Evolutionary conservation across 2,329 filamentous ascomycete species (phyloP), one percentile per base, ranked within the genome.

Genomic region (Botrytis byssoidea): DNA sequence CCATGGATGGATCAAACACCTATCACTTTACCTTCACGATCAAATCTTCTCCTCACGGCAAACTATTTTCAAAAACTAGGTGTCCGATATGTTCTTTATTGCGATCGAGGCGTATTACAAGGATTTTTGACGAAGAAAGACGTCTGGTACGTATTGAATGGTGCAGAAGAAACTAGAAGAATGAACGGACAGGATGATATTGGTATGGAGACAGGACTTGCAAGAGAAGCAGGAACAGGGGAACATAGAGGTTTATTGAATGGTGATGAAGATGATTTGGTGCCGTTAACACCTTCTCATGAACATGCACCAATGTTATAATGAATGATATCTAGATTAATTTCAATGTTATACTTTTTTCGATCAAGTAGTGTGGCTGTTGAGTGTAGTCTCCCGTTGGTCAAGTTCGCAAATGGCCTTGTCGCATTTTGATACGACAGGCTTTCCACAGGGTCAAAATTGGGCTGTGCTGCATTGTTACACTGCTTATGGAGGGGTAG

Each of bases 1-100:
- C 95, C 95, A 3, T 99, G 96, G 96, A 98, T 99, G 94, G 96
- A 99, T 82, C 95, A 98, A 82, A 99, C 96, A 0, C 96, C 96
- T 0, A 92, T 99, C 65, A 98, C 96, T 0, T 86, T 98, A 29
- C 93, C 94, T 60, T 90, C 90, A 35, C 89, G 90, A 76, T 90
- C 91, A 25, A 91, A 87, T 74, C 89, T 99, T 74, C 91, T 95
- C 81, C 88, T 98, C n/a, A 93, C 93, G 5, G 91, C 97, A 37
- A 91, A 89, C 73, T 97, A 99, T 87, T 98, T 99, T 83, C 94
- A 97, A 84, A 95, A 95, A 81, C 88, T 99, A 14, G 96, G 96
- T 32, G 84, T 99, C 75, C 89, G 95, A 69, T 98, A 98, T 83
- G 89, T 99, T 8, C 84, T 98, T 4, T 97, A 98, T 81, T 90